Conservation (phyloP, 352 stramenopile species). For the Pythium dissimile region DNA sequence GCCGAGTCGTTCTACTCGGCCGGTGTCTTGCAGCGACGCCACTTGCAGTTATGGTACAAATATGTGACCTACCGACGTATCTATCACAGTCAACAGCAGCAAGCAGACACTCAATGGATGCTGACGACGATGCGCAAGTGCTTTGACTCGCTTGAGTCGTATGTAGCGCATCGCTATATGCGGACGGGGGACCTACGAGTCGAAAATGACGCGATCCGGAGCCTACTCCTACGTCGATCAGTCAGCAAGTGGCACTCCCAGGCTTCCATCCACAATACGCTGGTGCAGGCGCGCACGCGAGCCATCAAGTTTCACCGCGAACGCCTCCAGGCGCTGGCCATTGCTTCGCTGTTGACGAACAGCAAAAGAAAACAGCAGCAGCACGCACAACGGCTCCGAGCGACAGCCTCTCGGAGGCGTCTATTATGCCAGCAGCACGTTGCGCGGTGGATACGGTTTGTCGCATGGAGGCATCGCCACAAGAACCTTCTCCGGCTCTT, state of each 20-base stretch:
- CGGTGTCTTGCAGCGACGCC: background rate
- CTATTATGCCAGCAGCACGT: background rate
- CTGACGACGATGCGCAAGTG: background rate
- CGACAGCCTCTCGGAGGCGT: background rate
- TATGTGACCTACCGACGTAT: background rate
- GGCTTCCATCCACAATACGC: background rate
- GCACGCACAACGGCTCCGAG: background rate
- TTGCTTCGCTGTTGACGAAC: background rate
- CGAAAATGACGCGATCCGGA: background rate
- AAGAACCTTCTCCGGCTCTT: conserved; percentile 9
- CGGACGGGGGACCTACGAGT: background rate
- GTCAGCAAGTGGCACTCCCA: background rate
- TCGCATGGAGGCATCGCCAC: conserved; percentile 1
- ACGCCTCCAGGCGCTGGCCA: background rate
- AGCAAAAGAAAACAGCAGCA: background rate
- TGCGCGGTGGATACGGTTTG: background rate
- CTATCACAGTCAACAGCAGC: background rate
- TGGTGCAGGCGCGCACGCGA: background rate
- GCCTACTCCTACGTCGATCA: background rate
- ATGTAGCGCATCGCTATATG: background rate
- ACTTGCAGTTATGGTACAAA: background rate
- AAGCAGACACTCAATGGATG: background rate
- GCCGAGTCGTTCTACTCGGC: conserved; percentile 1
- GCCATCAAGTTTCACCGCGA: background rate
- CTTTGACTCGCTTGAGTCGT: background rate